Base-by-base conservation (phyloP, 2,329 filamentous ascomycete species). In the Ceratocystis cubensis region DNA sequence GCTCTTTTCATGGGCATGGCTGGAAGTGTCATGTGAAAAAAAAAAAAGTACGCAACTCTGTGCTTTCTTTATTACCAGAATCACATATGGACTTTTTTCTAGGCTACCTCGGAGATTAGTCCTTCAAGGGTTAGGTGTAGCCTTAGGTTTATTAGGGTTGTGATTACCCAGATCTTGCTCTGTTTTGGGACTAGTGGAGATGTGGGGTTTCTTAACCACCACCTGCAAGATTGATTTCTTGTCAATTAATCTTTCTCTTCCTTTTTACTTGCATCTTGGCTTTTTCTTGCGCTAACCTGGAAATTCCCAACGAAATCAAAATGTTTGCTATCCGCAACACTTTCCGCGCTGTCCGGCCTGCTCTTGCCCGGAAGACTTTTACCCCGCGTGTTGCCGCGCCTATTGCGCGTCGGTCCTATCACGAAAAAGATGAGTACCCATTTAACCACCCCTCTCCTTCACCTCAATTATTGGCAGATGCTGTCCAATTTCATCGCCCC, bases 1-100 rank as follows among this genome's bases (percentile, higher is more conserved):
- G 94, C 93, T 2, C 82, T 99, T 45, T 94, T 97, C 73, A 88
- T 97, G 78, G 94, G 94, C 8, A 88, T 97, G 81, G 93, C 92
- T 3, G 93, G 93, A 17, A 94, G 91, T 70, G 78, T 86, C 68
- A 80, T 85, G 63, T 84, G 71, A 73, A 28, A 3, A 2, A 22
- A 22, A 22, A 22, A 8, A 1, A 8, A 8, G 17, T n/a, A 13
- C 33, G 22, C 22, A 25, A 5, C 20, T 53, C 8, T 5, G 48
- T 15, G n/a, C 6, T 53, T 53, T 37, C 37, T 1, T 15, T 53
- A 20, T 13, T 17, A n/a, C 33, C 13, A 37, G 5, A 59, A 37
- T 37, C 10, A 41, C 13, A 13, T 4, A 1, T 41, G 10, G 13
- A 41, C 37, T 15, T 41, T 13, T 15, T 41, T 41, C 37, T 41